Percentiles rank a stretch among this genome's conserved stretches.
phyloP scores from a whole-genome alignment of 148 eudicot species.

The Chenopodium suecicum region DNA sequence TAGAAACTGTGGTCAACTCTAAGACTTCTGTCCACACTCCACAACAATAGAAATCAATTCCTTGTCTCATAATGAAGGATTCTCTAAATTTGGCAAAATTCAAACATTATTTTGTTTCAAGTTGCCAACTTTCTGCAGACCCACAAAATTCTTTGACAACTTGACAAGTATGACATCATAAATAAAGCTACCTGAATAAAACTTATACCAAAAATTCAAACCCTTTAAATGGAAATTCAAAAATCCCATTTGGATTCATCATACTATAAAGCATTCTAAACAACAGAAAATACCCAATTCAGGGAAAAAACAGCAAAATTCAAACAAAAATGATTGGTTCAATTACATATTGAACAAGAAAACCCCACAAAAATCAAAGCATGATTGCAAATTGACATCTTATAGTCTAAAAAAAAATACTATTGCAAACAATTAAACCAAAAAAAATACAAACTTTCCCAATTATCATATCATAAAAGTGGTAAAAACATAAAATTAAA shows the following conservation, averaged over 20 bases:
- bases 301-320: not conserved
- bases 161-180: not conserved
- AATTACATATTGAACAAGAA: not conserved
- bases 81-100: not conserved
- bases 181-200: not conserved
- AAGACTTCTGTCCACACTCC: not conserved
- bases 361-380: not conserved
- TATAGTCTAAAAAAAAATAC: no score
- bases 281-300: constrained; percentile 11
- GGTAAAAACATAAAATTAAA: not conserved
- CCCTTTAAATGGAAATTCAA: not conserved
- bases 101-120: constrained; percentile 1
- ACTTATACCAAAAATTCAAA: constrained; percentile 1
- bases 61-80: no score
- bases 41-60: not conserved
- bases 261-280: not conserved
- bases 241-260: not conserved
- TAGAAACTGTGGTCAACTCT: not conserved
- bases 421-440: not conserved
- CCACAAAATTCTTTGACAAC: constrained; percentile 4
- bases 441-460: not conserved
- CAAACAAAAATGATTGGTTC: not conserved
- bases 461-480: not conserved
- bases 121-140: not conserved
- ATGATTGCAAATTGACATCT: no score